Evolutionary conservation across 139 green algal species (phyloP), one percentile per base, ranked within the genome.

Genomic region (Diplosphaera chodatii): DNA sequence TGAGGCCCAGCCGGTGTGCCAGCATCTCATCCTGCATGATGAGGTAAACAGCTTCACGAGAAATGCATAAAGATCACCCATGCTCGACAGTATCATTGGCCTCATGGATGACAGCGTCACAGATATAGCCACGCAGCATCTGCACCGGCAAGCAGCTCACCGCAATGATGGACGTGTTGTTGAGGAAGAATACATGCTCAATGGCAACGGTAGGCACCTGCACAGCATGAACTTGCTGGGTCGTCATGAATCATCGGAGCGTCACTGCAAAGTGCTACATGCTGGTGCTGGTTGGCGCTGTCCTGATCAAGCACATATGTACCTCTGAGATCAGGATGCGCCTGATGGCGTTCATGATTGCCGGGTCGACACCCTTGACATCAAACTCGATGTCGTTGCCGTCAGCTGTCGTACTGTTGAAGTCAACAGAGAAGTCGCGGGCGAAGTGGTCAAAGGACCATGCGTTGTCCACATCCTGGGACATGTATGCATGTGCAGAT

Each of bases 81-180:
- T n/a, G n/a, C n/a, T n/a, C n/a, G n/a, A n/a, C n/a, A n/a, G n/a
- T n/a, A n/a, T n/a, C n/a, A n/a, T n/a, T n/a, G n/a, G n/a, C n/a
- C n/a, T n/a, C n/a, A n/a, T n/a, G n/a, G n/a, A n/a, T n/a, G n/a
- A n/a, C n/a, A n/a, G n/a, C n/a, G n/a, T n/a, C n/a, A n/a, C n/a
- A n/a, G n/a, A n/a, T n/a, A n/a, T n/a, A n/a, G n/a, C n/a, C n/a
- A n/a, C n/a, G n/a, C n/a, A n/a, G n/a, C n/a, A n/a, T n/a, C n/a
- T n/a, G n/a, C n/a, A n/a, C 13, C 48, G 25, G 10, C 63, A 23
- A 32, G 30, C 73, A n/a, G n/a, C n/a, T 1, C 66, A 89, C 88
- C 82, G 90, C 80, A 18, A 99, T 92, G 66, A 98, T 90, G 23
- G 83, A 93, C 0, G 95, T 98, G 84, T 99, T 99, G 89, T 99